These are phyloP conservation scores for Piedraia hortae DNA, from an alignment of 2,329 filamentous ascomycete genomes.

Conservation along the genomic window DNA sequence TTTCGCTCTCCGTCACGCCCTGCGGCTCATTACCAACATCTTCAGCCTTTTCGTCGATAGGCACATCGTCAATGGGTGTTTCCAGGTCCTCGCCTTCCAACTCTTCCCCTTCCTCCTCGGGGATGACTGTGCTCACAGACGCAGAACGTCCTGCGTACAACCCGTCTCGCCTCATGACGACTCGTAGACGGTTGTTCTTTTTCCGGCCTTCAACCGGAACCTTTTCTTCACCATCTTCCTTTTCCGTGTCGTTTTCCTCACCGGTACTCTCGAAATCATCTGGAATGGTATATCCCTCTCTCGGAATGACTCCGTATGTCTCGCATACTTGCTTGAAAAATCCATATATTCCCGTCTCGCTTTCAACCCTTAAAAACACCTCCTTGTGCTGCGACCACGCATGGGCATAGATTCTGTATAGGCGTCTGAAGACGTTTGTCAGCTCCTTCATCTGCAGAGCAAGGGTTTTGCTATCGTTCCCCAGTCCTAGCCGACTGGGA, in stretches of 20 bases:
- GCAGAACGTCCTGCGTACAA: too few species aligned
- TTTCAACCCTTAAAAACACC: slow-evolving; percentile 85
- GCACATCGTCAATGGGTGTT: too few species aligned
- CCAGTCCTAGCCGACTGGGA: slow-evolving; percentile 48
- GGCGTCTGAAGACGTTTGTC: slow-evolving; percentile 76
- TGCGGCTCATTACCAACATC: too few species aligned
- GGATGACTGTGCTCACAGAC: too few species aligned
- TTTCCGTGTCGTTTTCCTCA: slow-evolving; percentile 4
- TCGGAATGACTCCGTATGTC: slow-evolving; percentile 61
- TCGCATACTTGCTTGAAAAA: slow-evolving; percentile 97
- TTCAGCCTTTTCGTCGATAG: too few species aligned
- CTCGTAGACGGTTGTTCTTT: too few species aligned
- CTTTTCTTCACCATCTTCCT: neutral
- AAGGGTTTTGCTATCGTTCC: slow-evolving; percentile 11
- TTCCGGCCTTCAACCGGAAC: too few species aligned
- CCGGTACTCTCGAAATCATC: slow-evolving; percentile 40
- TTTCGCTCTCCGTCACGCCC: too few species aligned
- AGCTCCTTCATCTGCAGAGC: slow-evolving; percentile 49
- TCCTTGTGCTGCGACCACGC: slow-evolving; percentile 94
- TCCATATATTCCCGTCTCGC: slow-evolving; percentile 71
- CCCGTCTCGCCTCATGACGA: too few species aligned
- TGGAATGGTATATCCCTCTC: slow-evolving; percentile 88
- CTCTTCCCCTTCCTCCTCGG: too few species aligned
- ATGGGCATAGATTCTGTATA: slow-evolving; percentile 93
- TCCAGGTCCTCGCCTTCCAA: too few species aligned